Evolutionary conservation across 345 rosid species (phyloP), one percentile per base, ranked within the genome.

Genomic region (Gossypium thurberi): DNA sequence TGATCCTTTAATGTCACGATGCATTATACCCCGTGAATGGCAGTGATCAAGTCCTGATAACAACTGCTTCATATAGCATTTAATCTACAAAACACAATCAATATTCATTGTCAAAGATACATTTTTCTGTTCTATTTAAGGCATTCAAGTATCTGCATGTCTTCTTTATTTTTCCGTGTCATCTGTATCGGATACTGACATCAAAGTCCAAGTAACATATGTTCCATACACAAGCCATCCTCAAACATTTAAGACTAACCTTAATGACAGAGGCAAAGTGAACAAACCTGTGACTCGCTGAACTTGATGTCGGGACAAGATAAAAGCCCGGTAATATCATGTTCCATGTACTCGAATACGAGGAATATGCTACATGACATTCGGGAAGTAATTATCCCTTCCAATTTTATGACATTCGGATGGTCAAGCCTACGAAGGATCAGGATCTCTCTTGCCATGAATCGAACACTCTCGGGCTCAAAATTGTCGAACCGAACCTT

Each of bases 261-360:
- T 68, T 6, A 23, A 42, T 47, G 42, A 64, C 18, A 70, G 15
- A 28, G 51, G 62, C 17, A 71, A 80, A 72, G 44, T 15, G 8
- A 67, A 82, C 85, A 8, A 82, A 95, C 99, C 99, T 95, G 99
- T 33, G 99, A 84, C 73, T 82, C 92, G 0, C 87, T 89, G 85
- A 95, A 95, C 53, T 81, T 88, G 33, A 59, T 59, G 40, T 59
- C 40, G 1, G 63, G 10, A 25, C 63, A 59, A 59, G 63, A 59
- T 37, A 92, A 70, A 76, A 95, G 97, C 60, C 99, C 99, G 10
- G 97, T 88, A 43, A 95, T 85, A 72, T 95, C 99, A 81, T 95
- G 99, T 78, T 95, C 99, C 99, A 95, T 95, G 79, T 92, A 95
- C 87, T 95, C 99, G 11, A 95, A 95, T 5, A 95, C 98, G 7